Evolutionary conservation across 2,329 filamentous ascomycete species (phyloP), one percentile per base, ranked within the genome.

Genomic region (Penicillium paneum): DNA sequence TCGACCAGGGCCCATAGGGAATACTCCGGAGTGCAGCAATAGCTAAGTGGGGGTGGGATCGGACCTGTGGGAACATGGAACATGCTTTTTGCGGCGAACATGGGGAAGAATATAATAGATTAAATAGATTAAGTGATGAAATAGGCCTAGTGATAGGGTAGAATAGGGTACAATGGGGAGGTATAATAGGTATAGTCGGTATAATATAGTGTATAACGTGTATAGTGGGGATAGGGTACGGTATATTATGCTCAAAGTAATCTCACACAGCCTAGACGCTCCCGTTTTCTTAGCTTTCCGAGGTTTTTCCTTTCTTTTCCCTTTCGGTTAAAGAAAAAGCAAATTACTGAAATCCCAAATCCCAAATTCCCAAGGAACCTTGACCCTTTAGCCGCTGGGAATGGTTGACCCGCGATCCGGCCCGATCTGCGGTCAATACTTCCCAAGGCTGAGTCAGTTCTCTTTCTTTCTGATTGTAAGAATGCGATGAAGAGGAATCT

Each of bases 21-120:
- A 63, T 64, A 54, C 58, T 60, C 60, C 58, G 62, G 60, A 60
- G 58, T 52, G 48, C 46, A 55, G 49, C 40, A 55, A 53, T 53
- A 42, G 34, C 46, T 44, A 31, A 19, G 55, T 32, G 17, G 49
- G 42, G 52, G 41, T 38, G 49, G 57, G 57, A 61, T 60, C 59
- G 44, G 57, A 58, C 59, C 50, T 55, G 56, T 58, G 57, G 48
- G 52, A 56, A 45, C 49, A 55, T 59, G 56, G 54, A 59, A 61
- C 57, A 61, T 59, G 56, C 47, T 52, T 56, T 56, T 62, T 57
- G 57, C 47, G 57, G 57, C 57, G 59, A 62, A 60, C 57, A 63
- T 59, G 57, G 60, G 62, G 58, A 63, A 63, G 50, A 53, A 35
- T 38, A n/a, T 15, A 35, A 54, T 41, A 48, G 19, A 51, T 38